These are phyloP conservation scores for Neopestalotiopsis clavispora DNA, from an alignment of 2,329 filamentous ascomycete species.

Conservation along the genomic window DNA sequence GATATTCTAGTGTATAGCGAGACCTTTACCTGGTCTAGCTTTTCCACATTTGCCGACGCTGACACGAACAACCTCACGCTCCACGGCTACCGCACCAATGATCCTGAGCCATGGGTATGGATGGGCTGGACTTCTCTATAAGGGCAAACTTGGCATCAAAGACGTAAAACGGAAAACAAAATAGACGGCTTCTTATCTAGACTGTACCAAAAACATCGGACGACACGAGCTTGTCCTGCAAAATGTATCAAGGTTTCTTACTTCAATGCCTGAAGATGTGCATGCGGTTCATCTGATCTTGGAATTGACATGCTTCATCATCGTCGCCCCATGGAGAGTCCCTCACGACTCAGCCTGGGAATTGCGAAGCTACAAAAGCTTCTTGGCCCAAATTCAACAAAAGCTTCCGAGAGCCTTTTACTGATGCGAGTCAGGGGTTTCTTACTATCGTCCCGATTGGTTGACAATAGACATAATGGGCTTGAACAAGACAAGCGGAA, in stretches of 20 bases:
- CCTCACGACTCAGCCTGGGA: no score
- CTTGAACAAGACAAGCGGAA: not conserved
- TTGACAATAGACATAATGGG: not conserved
- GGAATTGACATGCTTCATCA: no score
- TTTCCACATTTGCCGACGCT: not conserved
- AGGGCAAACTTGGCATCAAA: not conserved
- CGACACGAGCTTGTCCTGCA: no score
- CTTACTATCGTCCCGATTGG: not conserved
- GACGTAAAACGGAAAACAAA: not conserved
- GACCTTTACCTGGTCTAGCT: constrained; percentile 6
- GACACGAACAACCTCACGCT: not conserved
- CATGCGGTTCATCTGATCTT: no score
- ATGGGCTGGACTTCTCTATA: constrained; percentile 5
- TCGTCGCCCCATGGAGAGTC: no score
- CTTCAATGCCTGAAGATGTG: no score
- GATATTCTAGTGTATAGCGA: constrained; percentile 15
- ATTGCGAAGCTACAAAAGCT: no score
- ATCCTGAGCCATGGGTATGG: constrained; percentile 13
- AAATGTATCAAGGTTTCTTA: no score
- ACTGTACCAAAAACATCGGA: no score
- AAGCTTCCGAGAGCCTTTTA: no score
- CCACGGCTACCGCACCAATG: not conserved
- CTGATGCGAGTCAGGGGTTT: no score
- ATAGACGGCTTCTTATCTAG: not conserved
- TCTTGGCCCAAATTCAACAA: no score